Evolutionary conservation across 202 grass and related monocot species (phyloP), one percentile per base, ranked within the genome.

Genomic region (Dendrocalamus latiflorus): DNA sequence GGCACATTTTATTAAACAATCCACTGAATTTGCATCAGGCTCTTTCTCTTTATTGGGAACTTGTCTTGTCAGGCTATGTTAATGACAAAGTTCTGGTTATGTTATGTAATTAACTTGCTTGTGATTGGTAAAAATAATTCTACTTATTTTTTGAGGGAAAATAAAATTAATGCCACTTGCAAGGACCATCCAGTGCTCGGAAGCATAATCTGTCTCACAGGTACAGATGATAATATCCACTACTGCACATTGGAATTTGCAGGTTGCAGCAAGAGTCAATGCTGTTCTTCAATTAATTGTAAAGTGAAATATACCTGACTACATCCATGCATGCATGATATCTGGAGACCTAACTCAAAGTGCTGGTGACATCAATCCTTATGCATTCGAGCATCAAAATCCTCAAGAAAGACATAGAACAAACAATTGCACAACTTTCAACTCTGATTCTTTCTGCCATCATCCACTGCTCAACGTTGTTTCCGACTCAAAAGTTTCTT

Each of bases 301-400:
- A 76, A 47, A 45, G 12, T 22, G 24, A 75, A 68, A 42, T 42
- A 22, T 49, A 49, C 47, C 17, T 39, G 34, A 34, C 4, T 57
- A 26, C 15, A 49, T 12, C 9, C 9, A 44, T 44, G 42, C 17
- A 56, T 57, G 60, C 39, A 44, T 56, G 74, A 45, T 44, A 82
- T 49, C 56, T 41, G n/a, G 10, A 44, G 42, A 77, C 74, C 74
- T 77, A 84, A 84, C 42, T 44, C 42, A 44, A 77, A 24, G 60
- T 79, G 61, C 60, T 39, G 45, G 28, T 64, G 76, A 77, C 65
- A 28, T 70, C 64, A 77, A 77, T 38, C 37, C 39, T 61, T 38
- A 41, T 28, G 41, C 34, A 65, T 60, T 0, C 50, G 41, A 84
- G 12, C 47, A 82, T 72, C 28, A 39, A 53, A 54, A 28, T 74